Evolutionary conservation across 768 basidiomycete species (phyloP).

Genomic region (Cubamyces sp.): DNA sequence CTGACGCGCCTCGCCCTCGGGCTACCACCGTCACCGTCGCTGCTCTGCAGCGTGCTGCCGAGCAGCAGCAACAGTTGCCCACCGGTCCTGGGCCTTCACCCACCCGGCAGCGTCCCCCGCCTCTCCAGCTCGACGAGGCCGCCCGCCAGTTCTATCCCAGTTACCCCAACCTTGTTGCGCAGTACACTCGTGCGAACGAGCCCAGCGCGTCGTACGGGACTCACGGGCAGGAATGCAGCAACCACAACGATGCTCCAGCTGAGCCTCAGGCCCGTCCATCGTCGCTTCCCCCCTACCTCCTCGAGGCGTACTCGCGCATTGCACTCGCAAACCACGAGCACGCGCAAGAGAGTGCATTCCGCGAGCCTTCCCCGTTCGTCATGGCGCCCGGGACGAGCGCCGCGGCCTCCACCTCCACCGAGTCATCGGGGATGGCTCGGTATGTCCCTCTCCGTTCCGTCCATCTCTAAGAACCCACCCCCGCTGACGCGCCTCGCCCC

Average conservation of each 20-base stretch:
- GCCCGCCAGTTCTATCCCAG: constrained; percentile 6
- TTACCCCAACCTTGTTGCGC: constrained; percentile 1
- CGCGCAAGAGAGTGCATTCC: background rate
- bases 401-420: background rate
- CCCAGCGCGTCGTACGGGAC: background rate
- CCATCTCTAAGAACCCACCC: background rate
- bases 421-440: constrained; percentile 15
- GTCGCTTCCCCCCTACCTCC: constrained; percentile 26
- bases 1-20: background rate
- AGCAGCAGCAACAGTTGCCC: background rate
- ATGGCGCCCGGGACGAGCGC: background rate
- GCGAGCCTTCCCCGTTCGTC: constrained; percentile 12
- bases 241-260: background rate
- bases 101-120: constrained; percentile 24
- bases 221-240: background rate
- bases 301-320: constrained; percentile 23
- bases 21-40: constrained; percentile 5
- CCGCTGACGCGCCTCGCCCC: constrained; percentile 2
- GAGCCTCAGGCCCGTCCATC: constrained; percentile 5
- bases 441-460: constrained; percentile 8
- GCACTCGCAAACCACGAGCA: background rate
- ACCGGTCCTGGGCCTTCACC: background rate
- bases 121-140: constrained; percentile 14
- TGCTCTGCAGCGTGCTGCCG: background rate
- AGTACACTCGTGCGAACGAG: constrained; percentile 3